Conservation (phyloP, 73 alveolate species). For the Urostyla sp. region DNA sequence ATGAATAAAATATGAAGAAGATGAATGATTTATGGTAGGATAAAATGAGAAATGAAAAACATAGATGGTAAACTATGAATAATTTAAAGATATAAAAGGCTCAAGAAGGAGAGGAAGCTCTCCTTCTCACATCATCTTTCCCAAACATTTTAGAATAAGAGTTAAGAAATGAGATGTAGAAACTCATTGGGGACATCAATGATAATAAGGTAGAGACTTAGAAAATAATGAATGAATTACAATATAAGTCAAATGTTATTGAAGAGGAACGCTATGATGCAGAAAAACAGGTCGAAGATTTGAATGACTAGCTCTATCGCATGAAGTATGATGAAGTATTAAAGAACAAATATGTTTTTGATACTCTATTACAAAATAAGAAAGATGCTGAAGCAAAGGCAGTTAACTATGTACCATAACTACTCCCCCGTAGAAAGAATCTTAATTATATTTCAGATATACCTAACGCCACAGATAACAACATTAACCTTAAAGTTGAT, state of each 20-base stretch:
- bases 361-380: conserved; percentile 20
- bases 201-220: conserved; percentile 34
- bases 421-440: conserved; percentile 35
- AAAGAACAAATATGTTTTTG: conserved; percentile 56
- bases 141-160: conserved; percentile 49
- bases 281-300: conserved; percentile 38
- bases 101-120: conserved; percentile 49
- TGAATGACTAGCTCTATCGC: conserved; percentile 49
- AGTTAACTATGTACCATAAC: conserved; percentile 21
- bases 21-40: conserved; percentile 68
- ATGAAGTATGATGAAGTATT: conserved; percentile 53
- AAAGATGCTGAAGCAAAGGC: conserved; percentile 44
- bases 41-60: conserved; percentile 43
- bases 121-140: conserved; percentile 52
- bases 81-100: conserved; percentile 34
- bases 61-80: conserved; percentile 55
- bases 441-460: conserved; percentile 34
- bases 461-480: conserved; percentile 17
- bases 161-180: conserved; percentile 49
- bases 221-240: conserved; percentile 36
- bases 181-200: conserved; percentile 46
- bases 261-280: conserved; percentile 56
- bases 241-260: conserved; percentile 4
- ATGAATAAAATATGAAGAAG: conserved; percentile 40
- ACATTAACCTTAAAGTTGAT: background rate